Evolutionary conservation across 1,139 yeast genomes (phyloP), one percentile per base, ranked within the genome.

Genomic region (Debaryomyces coudertii): DNA sequence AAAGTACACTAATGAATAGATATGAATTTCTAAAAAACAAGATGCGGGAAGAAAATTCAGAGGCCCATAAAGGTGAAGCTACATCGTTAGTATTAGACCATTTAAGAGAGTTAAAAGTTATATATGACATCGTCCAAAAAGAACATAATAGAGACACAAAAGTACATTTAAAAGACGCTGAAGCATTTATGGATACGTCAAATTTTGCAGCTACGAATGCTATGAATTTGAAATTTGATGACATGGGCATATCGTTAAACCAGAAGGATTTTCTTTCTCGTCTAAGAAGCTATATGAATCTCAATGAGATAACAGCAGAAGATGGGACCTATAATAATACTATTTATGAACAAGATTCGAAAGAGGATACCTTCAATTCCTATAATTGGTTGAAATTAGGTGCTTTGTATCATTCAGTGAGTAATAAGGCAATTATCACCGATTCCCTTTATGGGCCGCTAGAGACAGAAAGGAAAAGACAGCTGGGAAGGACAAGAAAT

Each of bases 361-460:
- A 50, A 18, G 67, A 63, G 47, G 66, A 63, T 28, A 49, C 48
- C 6, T 73, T 73, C 56, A 69, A 71, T 43, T 54, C 63, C 6
- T 75, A 73, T 53, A 77, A 84, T 57, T 85, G 92, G 89, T 61
- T 79, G 38, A 71, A 73, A 46, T 60, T 87, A 33, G 95, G 95
- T 0, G 64, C 78, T 0, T 60, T 83, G 35, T 80, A 76, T 52
- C 70, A 76, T 52, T 64, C 71, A 44, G 60, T 75, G 15, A 77
- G 87, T 50, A 61, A 62, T 9, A 72, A 76, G 40, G 77, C 87
- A 0, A 66, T 77, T 0, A 73, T 81, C 1, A 66, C 75, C 14
- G 87, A 83, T 52, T 88, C 86, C 54, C 64, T 89, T 51, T 69
- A 83, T 46, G 96, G 95, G 0, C 92, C 95, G 0, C 68, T 89